Evolutionary conservation across 441 rosid species (phyloP).

Genomic region (Corymbia citriodora): DNA sequence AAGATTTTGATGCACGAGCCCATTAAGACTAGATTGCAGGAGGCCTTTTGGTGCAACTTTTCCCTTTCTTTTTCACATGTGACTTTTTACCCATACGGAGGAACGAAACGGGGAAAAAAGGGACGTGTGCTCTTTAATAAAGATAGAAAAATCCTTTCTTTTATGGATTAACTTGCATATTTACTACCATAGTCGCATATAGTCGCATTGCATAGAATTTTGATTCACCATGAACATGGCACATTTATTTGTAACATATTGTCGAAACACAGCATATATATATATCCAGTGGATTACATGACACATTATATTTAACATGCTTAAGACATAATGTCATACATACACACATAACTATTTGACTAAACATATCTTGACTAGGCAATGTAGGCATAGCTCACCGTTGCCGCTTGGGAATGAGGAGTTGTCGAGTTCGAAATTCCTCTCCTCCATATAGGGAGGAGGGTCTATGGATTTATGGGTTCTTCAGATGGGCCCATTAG

Average conservation of each 20-base stretch:
- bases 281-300: background rate
- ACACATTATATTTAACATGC: background rate
- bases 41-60: background rate
- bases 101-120: background rate
- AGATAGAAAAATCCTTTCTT: background rate
- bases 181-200: rapidly evolving
- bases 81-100: background rate
- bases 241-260: background rate
- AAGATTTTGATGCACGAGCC: background rate
- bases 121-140: background rate
- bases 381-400: background rate
- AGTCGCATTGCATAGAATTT: no score
- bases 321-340: background rate
- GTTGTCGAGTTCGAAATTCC: rapidly evolving
- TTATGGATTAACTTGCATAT: background rate
- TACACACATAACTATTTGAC: background rate
- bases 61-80: background rate
- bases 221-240: rapidly evolving
- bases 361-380: background rate
- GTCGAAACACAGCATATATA: no score
- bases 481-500: background rate
- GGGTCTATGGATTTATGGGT: background rate
- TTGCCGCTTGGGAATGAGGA: background rate
- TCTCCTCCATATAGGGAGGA: background rate
- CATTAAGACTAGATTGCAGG: background rate